Conservation (phyloP, 1,284 basidiomycete species). For the Golubevia sp. region DNA sequence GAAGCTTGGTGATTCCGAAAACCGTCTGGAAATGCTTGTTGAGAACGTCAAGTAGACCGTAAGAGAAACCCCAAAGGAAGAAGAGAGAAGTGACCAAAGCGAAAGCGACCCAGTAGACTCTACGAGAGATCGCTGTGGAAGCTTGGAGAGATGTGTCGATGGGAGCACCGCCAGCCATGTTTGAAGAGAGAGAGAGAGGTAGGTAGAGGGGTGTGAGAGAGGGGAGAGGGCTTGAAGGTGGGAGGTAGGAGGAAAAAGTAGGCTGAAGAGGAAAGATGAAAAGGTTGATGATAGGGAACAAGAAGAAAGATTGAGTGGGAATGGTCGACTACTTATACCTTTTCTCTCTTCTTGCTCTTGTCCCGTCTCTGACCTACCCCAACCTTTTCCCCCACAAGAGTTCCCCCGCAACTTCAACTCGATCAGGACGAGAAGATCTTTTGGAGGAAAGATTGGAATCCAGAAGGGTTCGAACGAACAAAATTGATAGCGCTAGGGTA, state of each 20-base stretch:
- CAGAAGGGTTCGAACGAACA: too few relatives aligned
- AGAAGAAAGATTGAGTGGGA: too few relatives aligned
- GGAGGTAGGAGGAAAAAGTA: not conserved
- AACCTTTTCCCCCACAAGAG: too few relatives aligned
- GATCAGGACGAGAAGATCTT: too few relatives aligned
- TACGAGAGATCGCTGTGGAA: constrained; percentile 7
- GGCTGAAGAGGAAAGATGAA: not conserved
- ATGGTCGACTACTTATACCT: too few relatives aligned
- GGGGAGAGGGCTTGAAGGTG: not conserved
- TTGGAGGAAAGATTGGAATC: too few relatives aligned
- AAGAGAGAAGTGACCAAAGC: constrained; percentile 76
- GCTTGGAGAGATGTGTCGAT: not conserved
- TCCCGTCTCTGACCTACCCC: too few relatives aligned
- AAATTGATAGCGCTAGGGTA: too few relatives aligned
- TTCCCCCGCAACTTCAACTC: too few relatives aligned
- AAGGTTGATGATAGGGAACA: not conserved
- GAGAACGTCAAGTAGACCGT: constrained; percentile 79
- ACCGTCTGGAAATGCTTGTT: constrained; percentile 79
- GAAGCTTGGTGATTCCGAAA: constrained; percentile 73
- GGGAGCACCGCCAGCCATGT: not conserved
- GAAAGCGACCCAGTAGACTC: constrained; percentile 67
- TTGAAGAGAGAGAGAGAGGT: not conserved
- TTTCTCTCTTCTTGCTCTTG: too few relatives aligned
- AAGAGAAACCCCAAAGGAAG: constrained; percentile 72
- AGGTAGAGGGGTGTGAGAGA: not conserved